These are phyloP conservation scores for Cyclotella atomus DNA, from an alignment of 108 stramenopile genomes.

Conservation along the genomic window DNA sequence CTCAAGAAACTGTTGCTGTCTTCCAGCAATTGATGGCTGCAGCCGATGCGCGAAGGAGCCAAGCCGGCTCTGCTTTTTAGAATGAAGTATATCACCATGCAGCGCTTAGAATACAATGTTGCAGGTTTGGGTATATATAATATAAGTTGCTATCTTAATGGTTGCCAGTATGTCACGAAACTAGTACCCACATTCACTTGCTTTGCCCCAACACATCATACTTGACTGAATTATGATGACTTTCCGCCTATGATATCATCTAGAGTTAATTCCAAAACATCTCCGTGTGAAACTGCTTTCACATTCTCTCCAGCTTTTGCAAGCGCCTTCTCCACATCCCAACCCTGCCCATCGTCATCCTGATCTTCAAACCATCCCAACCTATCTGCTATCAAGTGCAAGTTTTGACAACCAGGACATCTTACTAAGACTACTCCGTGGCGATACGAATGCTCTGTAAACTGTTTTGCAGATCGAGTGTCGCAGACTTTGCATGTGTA, in stretches of 20 bases:
- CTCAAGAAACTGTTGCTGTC: conserved; percentile 60
- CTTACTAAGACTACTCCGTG: conserved; percentile 94
- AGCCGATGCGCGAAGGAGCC: conserved; percentile 54
- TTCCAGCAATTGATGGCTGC: conserved; percentile 76
- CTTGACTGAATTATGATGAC: not conserved
- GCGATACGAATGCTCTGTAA: conserved; percentile 92
- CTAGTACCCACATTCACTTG: not conserved
- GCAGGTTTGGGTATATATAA: not conserved
- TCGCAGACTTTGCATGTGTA: conserved; percentile 95
- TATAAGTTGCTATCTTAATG: not conserved
- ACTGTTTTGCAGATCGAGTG: conserved; percentile 93
- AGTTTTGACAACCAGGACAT: conserved; percentile 93
- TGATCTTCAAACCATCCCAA: conserved; percentile 78
- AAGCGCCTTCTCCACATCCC: conserved; percentile 78
- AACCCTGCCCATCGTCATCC: conserved; percentile 53
- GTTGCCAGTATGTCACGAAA: not conserved
- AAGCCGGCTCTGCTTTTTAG: conserved; percentile 15
- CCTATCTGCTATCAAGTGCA: conserved; percentile 96
- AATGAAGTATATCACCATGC: not conserved
- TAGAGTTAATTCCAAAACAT: conserved; percentile 78
- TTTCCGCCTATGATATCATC: conserved; percentile 71
- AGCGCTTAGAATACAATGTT: not conserved
- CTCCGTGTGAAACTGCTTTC: conserved; percentile 65
- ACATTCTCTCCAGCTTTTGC: conserved; percentile 65
- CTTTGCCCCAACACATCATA: too few relatives aligned